phyloP scores from a whole-genome alignment of 2,329 filamentous ascomycete species.

The Fusarium denticulatum region DNA sequence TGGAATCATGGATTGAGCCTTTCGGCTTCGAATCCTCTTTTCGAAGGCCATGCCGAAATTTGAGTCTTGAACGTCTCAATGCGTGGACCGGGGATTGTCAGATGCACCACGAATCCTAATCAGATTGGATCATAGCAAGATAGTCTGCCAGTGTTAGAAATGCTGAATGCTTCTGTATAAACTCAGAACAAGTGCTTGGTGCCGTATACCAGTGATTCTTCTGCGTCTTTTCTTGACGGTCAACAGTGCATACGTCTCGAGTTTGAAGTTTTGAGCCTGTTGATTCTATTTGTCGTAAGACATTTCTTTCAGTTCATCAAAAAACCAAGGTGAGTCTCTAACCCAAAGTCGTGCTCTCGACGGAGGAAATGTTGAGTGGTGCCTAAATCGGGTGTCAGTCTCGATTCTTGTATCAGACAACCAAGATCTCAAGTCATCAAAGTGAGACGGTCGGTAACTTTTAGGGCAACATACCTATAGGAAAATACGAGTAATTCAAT shows the following conservation, averaged over 20 bases:
- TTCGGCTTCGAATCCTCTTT: constrained; percentile 8
- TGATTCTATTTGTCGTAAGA: neutral
- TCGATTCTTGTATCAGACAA: neutral
- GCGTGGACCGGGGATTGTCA: neutral
- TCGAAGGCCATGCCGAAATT: constrained; percentile 16
- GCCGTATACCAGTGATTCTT: neutral
- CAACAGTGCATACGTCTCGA: neutral
- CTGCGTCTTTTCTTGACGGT: neutral
- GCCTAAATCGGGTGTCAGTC: neutral
- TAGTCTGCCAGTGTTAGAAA: neutral
- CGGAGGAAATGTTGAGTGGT: neutral
- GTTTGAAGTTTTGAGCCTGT: neutral
- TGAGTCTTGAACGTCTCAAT: neutral
- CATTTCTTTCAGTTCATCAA: neutral
- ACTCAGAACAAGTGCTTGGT: neutral
- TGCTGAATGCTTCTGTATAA: neutral
- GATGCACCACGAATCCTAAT: neutral
- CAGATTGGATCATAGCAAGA: neutral
- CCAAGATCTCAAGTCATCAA: neutral
- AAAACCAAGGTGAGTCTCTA: neutral
- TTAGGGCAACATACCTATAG: neutral
- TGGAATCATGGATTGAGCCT: neutral
- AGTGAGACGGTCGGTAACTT: neutral
- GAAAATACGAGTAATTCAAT: neutral
- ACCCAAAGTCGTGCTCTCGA: neutral